Conservation (phyloP, 2,329 filamentous ascomycete genomes). For the Fusarium vanettenii region DNA sequence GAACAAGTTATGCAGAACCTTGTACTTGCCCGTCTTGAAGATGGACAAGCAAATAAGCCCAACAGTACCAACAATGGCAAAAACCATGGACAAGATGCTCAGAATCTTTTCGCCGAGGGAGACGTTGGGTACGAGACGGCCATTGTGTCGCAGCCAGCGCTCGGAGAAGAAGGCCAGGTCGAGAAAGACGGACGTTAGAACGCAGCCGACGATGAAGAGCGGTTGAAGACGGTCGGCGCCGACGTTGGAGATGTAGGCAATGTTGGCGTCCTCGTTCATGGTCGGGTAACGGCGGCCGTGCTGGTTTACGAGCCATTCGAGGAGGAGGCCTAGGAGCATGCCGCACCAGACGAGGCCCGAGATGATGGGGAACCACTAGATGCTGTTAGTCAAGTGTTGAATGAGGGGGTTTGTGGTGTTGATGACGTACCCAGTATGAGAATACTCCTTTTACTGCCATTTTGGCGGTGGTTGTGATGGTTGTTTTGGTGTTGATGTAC, state of each 20-base stretch:
- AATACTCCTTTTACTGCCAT: constrained; percentile 49
- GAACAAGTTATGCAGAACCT: constrained; percentile 78
- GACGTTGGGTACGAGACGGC: constrained; percentile 80
- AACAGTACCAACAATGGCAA: constrained; percentile 78
- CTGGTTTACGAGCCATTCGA: constrained; percentile 73
- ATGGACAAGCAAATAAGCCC: constrained; percentile 87
- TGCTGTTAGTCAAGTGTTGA: not conserved
- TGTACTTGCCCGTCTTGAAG: constrained; percentile 83
- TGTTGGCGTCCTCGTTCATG: constrained; percentile 67
- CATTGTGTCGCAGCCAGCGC: constrained; percentile 85
- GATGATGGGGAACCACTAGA: constrained; percentile 73
- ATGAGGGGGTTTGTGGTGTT: not conserved
- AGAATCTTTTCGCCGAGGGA: constrained; percentile 72
- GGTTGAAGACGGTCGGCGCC: constrained; percentile 74
- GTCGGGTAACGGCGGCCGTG: constrained; percentile 68
- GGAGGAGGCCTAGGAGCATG: constrained; percentile 76
- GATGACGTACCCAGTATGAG: constrained; percentile 54
- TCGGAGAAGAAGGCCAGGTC: constrained; percentile 84
- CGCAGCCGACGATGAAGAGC: constrained; percentile 79
- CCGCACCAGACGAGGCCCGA: constrained; percentile 73
- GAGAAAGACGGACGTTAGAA: constrained; percentile 80
- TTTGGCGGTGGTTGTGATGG: constrained; percentile 6
- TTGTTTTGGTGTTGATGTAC: not conserved
- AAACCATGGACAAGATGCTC: constrained; percentile 70
- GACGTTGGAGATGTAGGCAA: constrained; percentile 80